Base-by-base conservation (phyloP, 169 alveolate species). In the Perkinsus marinus region DNA sequence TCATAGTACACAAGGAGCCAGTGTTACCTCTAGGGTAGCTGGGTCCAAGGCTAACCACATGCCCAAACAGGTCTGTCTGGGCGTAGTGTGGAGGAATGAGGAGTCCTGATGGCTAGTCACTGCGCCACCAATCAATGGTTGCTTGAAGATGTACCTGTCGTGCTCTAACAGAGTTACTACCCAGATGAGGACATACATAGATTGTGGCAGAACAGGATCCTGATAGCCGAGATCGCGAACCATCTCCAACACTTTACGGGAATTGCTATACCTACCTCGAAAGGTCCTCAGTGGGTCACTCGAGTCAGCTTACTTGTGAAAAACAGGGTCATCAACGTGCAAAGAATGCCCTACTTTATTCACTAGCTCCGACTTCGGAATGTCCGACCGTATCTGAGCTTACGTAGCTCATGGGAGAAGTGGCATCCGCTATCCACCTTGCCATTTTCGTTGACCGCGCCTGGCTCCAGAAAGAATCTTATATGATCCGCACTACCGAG, bases 21-120 rank as follows among this genome's bases (percentile, higher is more conserved):
- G 19, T 10, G 46, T 6, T 41, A 41, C 89, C 89, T 68, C 39
- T 9, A 30, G 89, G 10, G 37, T 68, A 9, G 30, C 92, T n/a
- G 69, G 89, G 91, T 92, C 93, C 90, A 92, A 30, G 47, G 93
- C 92, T 16, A 92, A 90, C 93, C 93, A 92, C 89, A 92, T 68
- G 68, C 93, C 93, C 39, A 92, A 30, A 92, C 93, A 92, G 19
- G 93, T 92, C 3, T 91, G 93, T 30, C 91, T n/a, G 37, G 94
- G 94, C 0, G 91, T 79, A 0, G 94, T 92, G 91, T 92, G 38
- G 57, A 92, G 41, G 69, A 92, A 92, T 34, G 94, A 68, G 39
- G 94, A 92, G 69, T 92, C 93, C 92, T 92, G 94, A 43, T 92
- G 94, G 19, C 93, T 43, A n/a, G 94, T 92, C 89, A 92, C 94